A percentile compares a stretch with the other conserved stretches of the same genome.
Conservation (phyloP, 2,329 filamentous ascomycete genomes). For the Colletotrichum brevisporum region DNA sequence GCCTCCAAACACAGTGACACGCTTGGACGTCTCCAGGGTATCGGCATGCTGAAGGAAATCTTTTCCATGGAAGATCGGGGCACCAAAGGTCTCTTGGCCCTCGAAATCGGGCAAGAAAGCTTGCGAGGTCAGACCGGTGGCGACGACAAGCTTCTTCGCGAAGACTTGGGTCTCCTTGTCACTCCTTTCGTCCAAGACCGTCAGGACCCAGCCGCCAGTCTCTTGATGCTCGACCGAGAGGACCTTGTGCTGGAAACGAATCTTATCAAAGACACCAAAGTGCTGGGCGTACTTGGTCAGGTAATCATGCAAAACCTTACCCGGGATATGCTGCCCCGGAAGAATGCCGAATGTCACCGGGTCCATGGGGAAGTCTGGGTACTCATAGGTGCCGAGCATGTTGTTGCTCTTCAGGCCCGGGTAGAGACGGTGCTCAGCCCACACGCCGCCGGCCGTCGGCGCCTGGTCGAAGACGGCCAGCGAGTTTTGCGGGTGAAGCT, state of each 20-base stretch:
- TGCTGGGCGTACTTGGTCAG: slow-evolving; percentile 59
- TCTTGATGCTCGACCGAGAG: slow-evolving; percentile 58
- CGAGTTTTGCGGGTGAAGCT: slow-evolving; percentile 69
- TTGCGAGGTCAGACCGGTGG: slow-evolving; percentile 69
- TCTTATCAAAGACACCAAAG: slow-evolving; percentile 57
- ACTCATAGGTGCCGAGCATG: slow-evolving; percentile 80
- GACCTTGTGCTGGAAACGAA: slow-evolving; percentile 58
- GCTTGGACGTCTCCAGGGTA: slow-evolving; percentile 57
- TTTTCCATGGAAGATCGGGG: slow-evolving; percentile 64
- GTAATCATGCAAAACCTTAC: slow-evolving; percentile 62
- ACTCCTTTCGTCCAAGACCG: slow-evolving; percentile 41
- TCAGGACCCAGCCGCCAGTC: slow-evolving; percentile 59
- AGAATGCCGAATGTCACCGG: slow-evolving; percentile 64
- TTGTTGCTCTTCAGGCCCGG: slow-evolving; percentile 82
- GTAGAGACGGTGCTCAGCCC: slow-evolving; percentile 77
- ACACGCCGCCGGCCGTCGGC: slow-evolving; percentile 75
- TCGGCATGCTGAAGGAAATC: slow-evolving; percentile 59
- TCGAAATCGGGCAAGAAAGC: slow-evolving; percentile 62
- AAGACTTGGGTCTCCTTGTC: slow-evolving; percentile 47
- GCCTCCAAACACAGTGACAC: slow-evolving; percentile 71
- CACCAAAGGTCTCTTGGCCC: slow-evolving; percentile 61
- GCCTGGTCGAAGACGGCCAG: slow-evolving; percentile 72
- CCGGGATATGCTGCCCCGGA: slow-evolving; percentile 63
- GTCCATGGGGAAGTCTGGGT: slow-evolving; percentile 80
- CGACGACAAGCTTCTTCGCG: slow-evolving; percentile 65